Conservation (phyloP, 345 rosid species). For the Euphorbia lathyris region DNA sequence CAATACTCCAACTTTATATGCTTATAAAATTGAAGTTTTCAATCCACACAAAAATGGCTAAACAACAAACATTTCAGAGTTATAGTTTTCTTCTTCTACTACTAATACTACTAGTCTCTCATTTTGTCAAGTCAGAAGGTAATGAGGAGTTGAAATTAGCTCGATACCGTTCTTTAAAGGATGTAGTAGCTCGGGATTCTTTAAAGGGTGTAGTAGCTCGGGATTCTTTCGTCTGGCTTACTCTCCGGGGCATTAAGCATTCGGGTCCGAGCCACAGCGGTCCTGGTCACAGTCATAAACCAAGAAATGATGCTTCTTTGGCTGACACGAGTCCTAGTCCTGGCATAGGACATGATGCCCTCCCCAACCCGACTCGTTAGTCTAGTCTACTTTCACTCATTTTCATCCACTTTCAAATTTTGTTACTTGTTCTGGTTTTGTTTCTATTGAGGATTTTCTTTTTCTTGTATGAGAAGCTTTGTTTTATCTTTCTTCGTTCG, state of each 20-base stretch:
- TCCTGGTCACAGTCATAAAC: constrained; percentile 32
- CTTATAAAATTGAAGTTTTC: background rate
- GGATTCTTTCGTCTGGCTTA: background rate
- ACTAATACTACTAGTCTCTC: background rate
- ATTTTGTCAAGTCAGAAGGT: constrained; percentile 7
- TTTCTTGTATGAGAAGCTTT: background rate
- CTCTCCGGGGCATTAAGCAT: constrained; percentile 9
- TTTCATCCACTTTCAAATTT: background rate
- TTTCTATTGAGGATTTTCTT: background rate
- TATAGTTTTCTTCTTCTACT: background rate
- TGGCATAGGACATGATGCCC: constrained; percentile 28
- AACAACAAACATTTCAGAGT: background rate
- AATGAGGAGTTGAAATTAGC: background rate
- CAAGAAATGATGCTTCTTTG: background rate
- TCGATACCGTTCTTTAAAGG: background rate
- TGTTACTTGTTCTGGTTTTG: background rate
- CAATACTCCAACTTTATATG: background rate
- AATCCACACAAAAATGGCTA: background rate
- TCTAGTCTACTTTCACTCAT: background rate
- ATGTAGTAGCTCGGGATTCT: background rate
- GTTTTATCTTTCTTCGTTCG: too few relatives aligned
- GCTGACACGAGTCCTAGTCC: constrained; percentile 37
- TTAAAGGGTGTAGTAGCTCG: background rate
- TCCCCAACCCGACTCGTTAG: background rate
- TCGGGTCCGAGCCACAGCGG: constrained; percentile 39